Conservation (phyloP, 768 basidiomycete genomes). For the Russula dissimulans region DNA sequence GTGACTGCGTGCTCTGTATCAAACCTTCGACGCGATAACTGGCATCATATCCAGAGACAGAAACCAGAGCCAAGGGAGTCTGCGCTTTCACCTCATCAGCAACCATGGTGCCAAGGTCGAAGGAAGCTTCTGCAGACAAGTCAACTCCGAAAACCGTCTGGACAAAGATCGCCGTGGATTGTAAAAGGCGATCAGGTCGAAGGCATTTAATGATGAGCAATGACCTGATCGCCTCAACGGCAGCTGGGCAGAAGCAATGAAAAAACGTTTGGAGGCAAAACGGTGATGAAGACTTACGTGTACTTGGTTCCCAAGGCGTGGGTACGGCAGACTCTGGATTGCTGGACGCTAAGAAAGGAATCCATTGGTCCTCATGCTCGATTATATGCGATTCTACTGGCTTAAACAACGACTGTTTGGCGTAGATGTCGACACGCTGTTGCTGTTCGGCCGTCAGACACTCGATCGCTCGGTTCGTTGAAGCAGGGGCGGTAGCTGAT, state of each 20-base stretch:
- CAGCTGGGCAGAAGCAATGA: conserved; percentile 35
- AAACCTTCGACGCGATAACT: conserved; percentile 91
- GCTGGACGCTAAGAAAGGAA: conserved; percentile 54
- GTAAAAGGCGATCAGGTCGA: conserved; percentile 84
- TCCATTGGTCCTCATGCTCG: conserved; percentile 61
- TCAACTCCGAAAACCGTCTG: conserved; percentile 70
- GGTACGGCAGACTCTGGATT: conserved; percentile 65
- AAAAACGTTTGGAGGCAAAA: conserved; percentile 11
- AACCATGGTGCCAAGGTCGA: conserved; percentile 73
- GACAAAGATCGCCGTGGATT: conserved; percentile 71
- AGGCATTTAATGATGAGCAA: conserved; percentile 82
- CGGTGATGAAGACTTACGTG: conserved; percentile 45
- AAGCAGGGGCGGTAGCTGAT: conserved; percentile 31
- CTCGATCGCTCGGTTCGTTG: conserved; percentile 32
- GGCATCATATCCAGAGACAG: conserved; percentile 96
- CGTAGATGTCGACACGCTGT: conserved; percentile 58
- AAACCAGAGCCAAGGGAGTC: conserved; percentile 83
- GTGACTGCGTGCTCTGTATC: conserved; percentile 63
- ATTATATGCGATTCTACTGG: conserved; percentile 56
- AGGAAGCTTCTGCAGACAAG: conserved; percentile 61
- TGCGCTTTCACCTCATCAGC: conserved; percentile 66
- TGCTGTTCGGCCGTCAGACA: conserved; percentile 60
- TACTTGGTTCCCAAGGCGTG: conserved; percentile 66
- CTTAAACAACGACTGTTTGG: conserved; percentile 68
- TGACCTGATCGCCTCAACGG: conserved; percentile 63